Base-by-base conservation (phyloP, 352 stramenopile species). In the Blastocystis sp. region DNA sequence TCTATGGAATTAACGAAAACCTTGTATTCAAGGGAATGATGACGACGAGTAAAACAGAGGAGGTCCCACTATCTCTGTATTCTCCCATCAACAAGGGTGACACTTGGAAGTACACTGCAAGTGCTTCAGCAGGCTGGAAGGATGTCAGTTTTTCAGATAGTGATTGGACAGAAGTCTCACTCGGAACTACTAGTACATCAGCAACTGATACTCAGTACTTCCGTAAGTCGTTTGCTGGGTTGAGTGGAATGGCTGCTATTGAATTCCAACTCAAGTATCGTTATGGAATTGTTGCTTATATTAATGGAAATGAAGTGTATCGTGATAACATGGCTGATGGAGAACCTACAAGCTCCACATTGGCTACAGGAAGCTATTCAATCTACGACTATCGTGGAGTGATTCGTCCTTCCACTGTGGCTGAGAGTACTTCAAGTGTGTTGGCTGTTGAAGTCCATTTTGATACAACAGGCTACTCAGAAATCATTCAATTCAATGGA, bases 81-180 rank as follows among this genome's bases (percentile, higher is more conserved):
- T 32, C 11, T 80, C 69, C 69, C 0, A 63, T 80, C 46, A 46
- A 80, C n/a, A 58, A 80, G 24, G 24, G 39, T n/a, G 39, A 39
- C 9, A 32, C 43, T n/a, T 80, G 43, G 69, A 80, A 80, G 69
- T 32, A 39, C 1, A 37, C 35, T 21, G 59, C 46, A 14, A 58
- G 46, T 29, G 35, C 2, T 9, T n/a, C 5, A 21, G 39, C 37
- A 27, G 65, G 14, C 21, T 75, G 65, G 65, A 52, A 5, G 12
- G 27, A 75, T 11, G 11, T 9, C 65, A n/a, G 24, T 4, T 75
- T 75, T 75, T 14, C n/a, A 21, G 71, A 83, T 24, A 21, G 19
- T 42, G 35, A 14, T 46, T 83, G 71, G 71, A 83, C 39, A 14
- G n/a, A 65, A 27, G 9, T 27, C 0, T 6, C 29, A 1, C 52